phyloP scores from a whole-genome alignment of 2,329 filamentous ascomycete genomes.

The Cyphellophora europaea region DNA sequence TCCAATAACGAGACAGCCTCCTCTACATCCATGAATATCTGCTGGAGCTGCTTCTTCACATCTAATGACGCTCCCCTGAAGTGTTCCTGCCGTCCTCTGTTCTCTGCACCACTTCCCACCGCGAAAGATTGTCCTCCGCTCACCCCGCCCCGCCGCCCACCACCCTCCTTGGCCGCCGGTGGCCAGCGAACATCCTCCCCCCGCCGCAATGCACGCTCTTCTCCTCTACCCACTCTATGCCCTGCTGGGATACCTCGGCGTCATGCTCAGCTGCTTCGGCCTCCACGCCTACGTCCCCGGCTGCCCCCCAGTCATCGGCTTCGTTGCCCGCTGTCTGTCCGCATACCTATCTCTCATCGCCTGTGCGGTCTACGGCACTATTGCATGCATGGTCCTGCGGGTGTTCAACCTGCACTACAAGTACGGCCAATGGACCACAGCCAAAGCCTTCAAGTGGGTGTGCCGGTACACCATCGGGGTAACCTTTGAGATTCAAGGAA shows the following conservation, averaged over 20 bases:
- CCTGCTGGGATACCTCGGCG: slow-evolving; percentile 53
- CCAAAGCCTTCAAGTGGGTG: slow-evolving; percentile 65
- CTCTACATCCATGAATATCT: too few relatives aligned
- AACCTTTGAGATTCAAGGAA: slow-evolving; percentile 56
- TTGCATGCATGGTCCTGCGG: slow-evolving; percentile 63
- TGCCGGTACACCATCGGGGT: slow-evolving; percentile 72
- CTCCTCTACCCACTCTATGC: slow-evolving; percentile 31
- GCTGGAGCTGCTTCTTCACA: too few relatives aligned
- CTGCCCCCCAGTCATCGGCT: slow-evolving; percentile 25
- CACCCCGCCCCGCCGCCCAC: too few relatives aligned
- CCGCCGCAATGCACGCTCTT: slow-evolving; percentile 21
- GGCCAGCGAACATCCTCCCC: too few relatives aligned
- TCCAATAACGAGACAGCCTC: too few relatives aligned
- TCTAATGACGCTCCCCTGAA: too few relatives aligned
- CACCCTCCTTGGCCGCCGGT: too few relatives aligned
- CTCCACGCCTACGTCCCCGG: slow-evolving; percentile 32
- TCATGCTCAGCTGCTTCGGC: slow-evolving; percentile 44
- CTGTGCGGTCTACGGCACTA: slow-evolving; percentile 62
- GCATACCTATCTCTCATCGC: slow-evolving; percentile 35
- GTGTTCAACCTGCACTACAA: slow-evolving; percentile 58
- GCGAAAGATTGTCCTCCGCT: too few relatives aligned
- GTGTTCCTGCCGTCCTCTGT: too few relatives aligned
- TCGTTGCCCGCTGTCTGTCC: slow-evolving; percentile 36
- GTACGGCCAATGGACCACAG: slow-evolving; percentile 78
- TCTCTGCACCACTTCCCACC: too few relatives aligned